Base-by-base conservation (phyloP, 306 rosid genomes). In the Fagus crenata region DNA sequence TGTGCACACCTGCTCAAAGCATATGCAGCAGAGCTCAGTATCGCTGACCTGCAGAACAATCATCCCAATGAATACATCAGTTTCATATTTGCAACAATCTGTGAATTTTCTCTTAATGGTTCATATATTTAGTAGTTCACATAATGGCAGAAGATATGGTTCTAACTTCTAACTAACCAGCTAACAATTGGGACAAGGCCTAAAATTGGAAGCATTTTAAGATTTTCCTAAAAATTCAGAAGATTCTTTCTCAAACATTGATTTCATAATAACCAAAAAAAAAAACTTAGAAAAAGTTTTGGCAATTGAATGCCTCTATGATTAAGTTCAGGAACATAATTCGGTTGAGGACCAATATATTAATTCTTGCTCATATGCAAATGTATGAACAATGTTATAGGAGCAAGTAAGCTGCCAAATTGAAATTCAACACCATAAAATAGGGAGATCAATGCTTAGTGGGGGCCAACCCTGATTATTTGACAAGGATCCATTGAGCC, bases 1-100 rank as follows among this genome's bases (percentile, higher is more conserved):
- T 46, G 93, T 85, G 79, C 97, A 92, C 4, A 84, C 89, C 51
- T 90, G 97, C 90, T 90, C 99, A 83, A 95, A 95, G 91, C 97
- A 95, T 79, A 95, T 95, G 93, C 95, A 90, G 86, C 97, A 95
- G 68, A 86, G 42, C 49, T 95, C 97, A 1, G 89, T 69, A 68
- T 95, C 97, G 11, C 97, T 92, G 49, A 77, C 93, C 99, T 95
- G 93, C 86, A 89, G 79, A 67, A 61, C 28, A 67, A 13, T 49
- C 58, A 49, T 53, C 67, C 75, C 15, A 60, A 43, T 80, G 35
- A 81, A 74, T 79, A 54, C 12, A 39, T 71, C 6, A 35, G 61
- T 60, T 13, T 75, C 75, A 51, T 2, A n/a, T 67, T 77, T 71
- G 63, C 14, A 73, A 43, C 33, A 40, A 43, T 53, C 51, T 22